Percentiles rank a stretch among this genome's conserved stretches.
phyloP scores from a whole-genome alignment of 108 stramenopile species.

The Cyclotella cryptica region DNA sequence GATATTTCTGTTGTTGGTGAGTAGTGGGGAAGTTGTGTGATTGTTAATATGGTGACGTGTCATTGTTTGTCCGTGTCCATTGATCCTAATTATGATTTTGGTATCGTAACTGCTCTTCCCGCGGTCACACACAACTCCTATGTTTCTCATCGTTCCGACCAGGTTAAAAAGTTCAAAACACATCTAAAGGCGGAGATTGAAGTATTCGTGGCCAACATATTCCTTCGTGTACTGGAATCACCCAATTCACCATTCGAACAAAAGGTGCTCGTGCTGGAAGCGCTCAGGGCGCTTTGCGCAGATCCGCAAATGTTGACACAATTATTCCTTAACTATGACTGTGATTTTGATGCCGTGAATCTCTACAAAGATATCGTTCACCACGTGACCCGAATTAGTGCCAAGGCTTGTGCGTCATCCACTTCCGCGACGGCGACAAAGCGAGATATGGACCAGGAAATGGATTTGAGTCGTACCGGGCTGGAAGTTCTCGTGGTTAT shows the following conservation, averaged over 20 bases:
- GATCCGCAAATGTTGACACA: conserved; percentile 91
- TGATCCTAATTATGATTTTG: background rate
- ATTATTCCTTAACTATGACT: conserved; percentile 99
- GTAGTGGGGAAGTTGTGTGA: background rate
- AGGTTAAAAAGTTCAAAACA: conserved; percentile 89
- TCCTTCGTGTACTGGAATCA: conserved; percentile 94
- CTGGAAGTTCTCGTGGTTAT: conserved; percentile 84
- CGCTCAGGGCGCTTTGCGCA: conserved; percentile 85
- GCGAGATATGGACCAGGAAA: conserved; percentile 71
- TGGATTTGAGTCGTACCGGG: conserved; percentile 75
- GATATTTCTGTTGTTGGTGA: conserved; percentile 93
- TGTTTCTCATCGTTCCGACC: background rate
- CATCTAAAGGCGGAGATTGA: conserved; percentile 96
- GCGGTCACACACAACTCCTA: too few relatives aligned
- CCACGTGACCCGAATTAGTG: conserved; percentile 83
- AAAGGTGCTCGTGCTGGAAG: conserved; percentile 95
- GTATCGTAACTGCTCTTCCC: background rate
- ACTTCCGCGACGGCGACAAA: conserved; percentile 42
- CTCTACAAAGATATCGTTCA: conserved; percentile 95
- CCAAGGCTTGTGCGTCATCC: conserved; percentile 37
- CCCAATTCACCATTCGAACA: conserved; percentile 95
- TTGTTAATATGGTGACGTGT: background rate
- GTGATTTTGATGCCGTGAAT: conserved; percentile 93
- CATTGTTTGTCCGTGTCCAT: background rate
- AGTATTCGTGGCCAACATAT: conserved; percentile 97